Evolutionary conservation across 164 flowering plant species (phyloP), one percentile per base, ranked within the genome.

Genomic region (Aristolochia fimbriata): DNA sequence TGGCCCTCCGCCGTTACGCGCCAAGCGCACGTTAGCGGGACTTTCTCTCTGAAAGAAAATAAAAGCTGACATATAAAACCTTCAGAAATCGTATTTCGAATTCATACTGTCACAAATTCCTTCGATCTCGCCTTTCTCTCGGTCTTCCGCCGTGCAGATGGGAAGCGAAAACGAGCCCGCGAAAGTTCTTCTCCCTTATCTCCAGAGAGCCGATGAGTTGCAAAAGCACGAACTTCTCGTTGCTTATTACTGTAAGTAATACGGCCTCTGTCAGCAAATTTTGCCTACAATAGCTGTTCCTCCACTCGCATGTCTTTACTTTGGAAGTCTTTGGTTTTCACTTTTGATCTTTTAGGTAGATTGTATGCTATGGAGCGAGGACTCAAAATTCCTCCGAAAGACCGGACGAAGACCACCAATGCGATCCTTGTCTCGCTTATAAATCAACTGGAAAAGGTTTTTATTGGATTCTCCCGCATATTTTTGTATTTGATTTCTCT

Each of bases 211-310:
- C 55, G 99, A 94, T 61, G 97, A 91, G 70, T 74, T 94, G 61
- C 95, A 88, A 71, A 91, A 88, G 66, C 99, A 88, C 77, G 99
- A 91, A 51, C 96, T 81, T 37, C 95, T 94, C 71, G 96, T 94
- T 66, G 93, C 97, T 48, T 94, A 91, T 69, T 94, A 91, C 78
- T 94, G 99, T 91, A 80, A 25, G 17, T 37, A 23, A 33, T 49
- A 6, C n/a, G 22, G 9, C 49, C 24, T 24, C 24, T 22, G 1
- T 69, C 16, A 1, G 37, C 37, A 8, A n/a, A 48, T 51, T 47
- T 12, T 47, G n/a, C n/a, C 59, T 43, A 30, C 9, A 19, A 30
- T 21, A 53, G 22, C 33, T 10, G 6, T 11, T 1, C 6, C 24
- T 24, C 4, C 15, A 10, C 12, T 24, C 30, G 15, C 6, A 19